Evolutionary conservation across 2,329 filamentous ascomycete genomes (phyloP), one percentile per base, ranked within the genome.

Genomic region (Lojkania enalia): DNA sequence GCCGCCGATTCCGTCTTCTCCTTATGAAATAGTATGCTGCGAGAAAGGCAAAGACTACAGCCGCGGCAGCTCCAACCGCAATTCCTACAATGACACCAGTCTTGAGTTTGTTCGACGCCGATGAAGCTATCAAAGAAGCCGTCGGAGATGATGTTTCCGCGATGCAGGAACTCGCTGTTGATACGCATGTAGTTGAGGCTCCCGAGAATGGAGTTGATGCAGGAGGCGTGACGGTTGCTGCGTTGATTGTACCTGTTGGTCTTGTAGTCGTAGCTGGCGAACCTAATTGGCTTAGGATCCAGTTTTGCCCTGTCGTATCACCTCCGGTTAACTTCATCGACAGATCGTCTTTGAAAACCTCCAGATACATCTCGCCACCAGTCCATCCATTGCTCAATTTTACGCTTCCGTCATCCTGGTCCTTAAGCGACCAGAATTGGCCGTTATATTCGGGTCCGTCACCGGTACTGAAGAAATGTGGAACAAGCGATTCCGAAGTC

Each of bases 331-430:
- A 33, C 20, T 32, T 44, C 3, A 44, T 31, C n/a, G 39, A 12
- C 14, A 48, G 20, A 15, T 20, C 43, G 5, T 35, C 32, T n/a
- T 42, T 23, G 2, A 39, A 33, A 5, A 55, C 39, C 14, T 46
- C 52, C 2, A 55, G 46, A 29, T 46, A 45, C 2, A 51, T 49
- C 15, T 55, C 48, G 6, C 42, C 27, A 7, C 52, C 52, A 2
- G 47, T 51, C 27, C 43, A 55, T n/a, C 49, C 25, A 23, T 55
- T 55, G 38, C 35, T 53, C 35, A 55, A 44, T 18, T 41, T 50
- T 2, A 46, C 37, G 19, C 33, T 51, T 4, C 45, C 50, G 20
- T 53, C 50, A 15, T 32, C 35, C 35, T 45, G 40, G 6, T 42
- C 18, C 3, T 29, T 40, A 7, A 51, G 15, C 3, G 6, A 19